Base-by-base conservation (phyloP, 441 rosid species). In the Jatropha podagrica region DNA sequence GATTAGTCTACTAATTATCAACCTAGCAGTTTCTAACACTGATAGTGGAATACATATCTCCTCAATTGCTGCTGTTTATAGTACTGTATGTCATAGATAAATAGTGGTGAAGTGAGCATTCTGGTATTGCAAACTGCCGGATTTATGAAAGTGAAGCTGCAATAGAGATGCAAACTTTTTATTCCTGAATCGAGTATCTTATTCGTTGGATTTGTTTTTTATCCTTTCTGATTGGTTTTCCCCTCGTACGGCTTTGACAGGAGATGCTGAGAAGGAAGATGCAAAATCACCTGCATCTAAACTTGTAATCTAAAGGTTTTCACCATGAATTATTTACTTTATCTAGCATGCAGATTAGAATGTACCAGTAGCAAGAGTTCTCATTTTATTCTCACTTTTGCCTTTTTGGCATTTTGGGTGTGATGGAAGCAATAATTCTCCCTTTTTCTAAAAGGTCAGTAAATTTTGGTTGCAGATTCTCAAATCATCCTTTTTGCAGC, bases 241-340 rank as follows among this genome's bases (percentile, higher is more conserved):
- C 0, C 15, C 54, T 65, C 11, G 1, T 12, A 26, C 75, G 3
- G 23, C 65, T 71, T 27, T 68, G 73, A 58, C 75, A 81, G 80
- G 75, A 32, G 71, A 78, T 59, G 65, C 38, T 56, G 73, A 17
- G 70, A 65, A 72, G 62, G 72, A 71, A 71, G 80, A 73, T 40
- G 76, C 61, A 52, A 78, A 84, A 70, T 76, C 74, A 51, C 56
- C 69, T n/a, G 65, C 76, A 17, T 38, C 84, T 60, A 78, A 68
- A 75, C 42, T 84, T 61, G 56, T 82, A 56, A 73, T 80, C 44
- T 84, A 65, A 81, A 65, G 44, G 38, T 71, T 56, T 71, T 40
- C 7, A 41, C n/a, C 65, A n/a, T n/a, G 40, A 51, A 26, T 40
- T 27, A 1, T 41, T 59, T n/a, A 23, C 70, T 51, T 48, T n/a